phyloP scores from a whole-genome alignment of 2,329 filamentous ascomycete genomes.

The Pseudogymnoascus sp. region DNA sequence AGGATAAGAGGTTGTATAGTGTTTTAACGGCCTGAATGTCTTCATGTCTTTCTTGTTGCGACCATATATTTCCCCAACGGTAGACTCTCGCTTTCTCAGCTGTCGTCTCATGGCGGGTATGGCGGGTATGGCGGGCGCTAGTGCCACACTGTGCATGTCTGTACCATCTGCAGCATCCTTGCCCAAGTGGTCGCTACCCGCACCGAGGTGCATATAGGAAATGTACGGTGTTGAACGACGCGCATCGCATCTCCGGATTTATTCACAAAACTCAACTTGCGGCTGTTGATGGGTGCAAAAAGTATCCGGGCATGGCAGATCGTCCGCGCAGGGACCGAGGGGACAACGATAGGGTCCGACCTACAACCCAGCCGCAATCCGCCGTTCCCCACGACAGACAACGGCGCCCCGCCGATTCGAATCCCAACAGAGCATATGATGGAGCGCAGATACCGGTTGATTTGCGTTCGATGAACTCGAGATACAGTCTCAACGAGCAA shows the following conservation, averaged over 20 bases:
- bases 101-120: slow-evolving; percentile 6
- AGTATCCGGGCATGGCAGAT: not conserved
- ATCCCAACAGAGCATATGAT: not conserved
- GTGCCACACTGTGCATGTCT: not conserved
- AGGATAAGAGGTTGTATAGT: not conserved
- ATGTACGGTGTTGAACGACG: not conserved
- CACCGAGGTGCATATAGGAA: not conserved
- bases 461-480: slow-evolving; percentile 8
- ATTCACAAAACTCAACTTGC: not conserved
- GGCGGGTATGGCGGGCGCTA: slow-evolving; percentile 5
- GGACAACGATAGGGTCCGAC: not conserved
- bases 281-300: not conserved
- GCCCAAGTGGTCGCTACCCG: not conserved
- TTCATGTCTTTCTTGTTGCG: not conserved
- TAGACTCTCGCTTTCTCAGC: not conserved
- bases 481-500: slow-evolving; percentile 11
- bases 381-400: not conserved
- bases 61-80: not conserved
- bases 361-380: not conserved
- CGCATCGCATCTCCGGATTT: not conserved
- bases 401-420: not conserved
- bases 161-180: not conserved
- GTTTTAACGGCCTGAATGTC: not conserved
- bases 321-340: not conserved
- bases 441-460: slow-evolving; percentile 4